Evolutionary conservation across 805 yeast genomes (phyloP).

Genomic region (Starmerella floris): DNA sequence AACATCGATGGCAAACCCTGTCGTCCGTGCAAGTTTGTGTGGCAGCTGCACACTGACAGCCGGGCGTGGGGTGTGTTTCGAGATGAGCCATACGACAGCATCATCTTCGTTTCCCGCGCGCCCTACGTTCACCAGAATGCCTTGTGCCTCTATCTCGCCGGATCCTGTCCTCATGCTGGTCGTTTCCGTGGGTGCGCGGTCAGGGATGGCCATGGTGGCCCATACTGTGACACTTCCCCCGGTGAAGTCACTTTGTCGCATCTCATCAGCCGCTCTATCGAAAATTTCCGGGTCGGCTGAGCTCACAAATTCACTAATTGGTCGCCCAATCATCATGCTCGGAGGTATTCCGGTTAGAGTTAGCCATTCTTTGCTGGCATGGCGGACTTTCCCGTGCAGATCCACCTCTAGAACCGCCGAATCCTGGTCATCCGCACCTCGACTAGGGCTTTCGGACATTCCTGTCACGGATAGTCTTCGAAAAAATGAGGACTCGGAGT

Average conservation of each 20-base stretch:
- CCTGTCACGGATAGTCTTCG: too few relatives aligned
- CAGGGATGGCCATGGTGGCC: conserved; percentile 11
- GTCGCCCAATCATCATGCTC: conserved; percentile 16
- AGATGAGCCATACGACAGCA: conserved; percentile 62
- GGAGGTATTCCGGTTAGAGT: conserved; percentile 39
- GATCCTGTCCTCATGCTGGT: neutral
- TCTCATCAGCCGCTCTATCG: conserved; percentile 26
- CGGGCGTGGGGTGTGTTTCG: conserved; percentile 56
- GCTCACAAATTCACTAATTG: conserved; percentile 20
- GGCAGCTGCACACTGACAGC: conserved; percentile 46
- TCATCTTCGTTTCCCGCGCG: conserved; percentile 28
- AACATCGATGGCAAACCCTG: conserved; percentile 83
- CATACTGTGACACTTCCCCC: conserved; percentile 18
- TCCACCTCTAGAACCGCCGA: conserved; percentile 68
- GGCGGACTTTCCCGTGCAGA: conserved; percentile 62
- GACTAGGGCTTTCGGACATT: neutral
- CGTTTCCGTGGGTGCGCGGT: neutral
- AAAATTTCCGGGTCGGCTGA: conserved; percentile 24
- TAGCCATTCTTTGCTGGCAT: conserved; percentile 61
- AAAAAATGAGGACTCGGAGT: too few relatives aligned
- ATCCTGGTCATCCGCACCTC: neutral
- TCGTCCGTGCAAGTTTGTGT: conserved; percentile 41
- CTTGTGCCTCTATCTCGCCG: conserved; percentile 61
- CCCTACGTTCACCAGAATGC: conserved; percentile 51
- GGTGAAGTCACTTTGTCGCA: conserved; percentile 19